phyloP scores from a whole-genome alignment of 352 stramenopile species.

The Phytophthora foliorum region DNA sequence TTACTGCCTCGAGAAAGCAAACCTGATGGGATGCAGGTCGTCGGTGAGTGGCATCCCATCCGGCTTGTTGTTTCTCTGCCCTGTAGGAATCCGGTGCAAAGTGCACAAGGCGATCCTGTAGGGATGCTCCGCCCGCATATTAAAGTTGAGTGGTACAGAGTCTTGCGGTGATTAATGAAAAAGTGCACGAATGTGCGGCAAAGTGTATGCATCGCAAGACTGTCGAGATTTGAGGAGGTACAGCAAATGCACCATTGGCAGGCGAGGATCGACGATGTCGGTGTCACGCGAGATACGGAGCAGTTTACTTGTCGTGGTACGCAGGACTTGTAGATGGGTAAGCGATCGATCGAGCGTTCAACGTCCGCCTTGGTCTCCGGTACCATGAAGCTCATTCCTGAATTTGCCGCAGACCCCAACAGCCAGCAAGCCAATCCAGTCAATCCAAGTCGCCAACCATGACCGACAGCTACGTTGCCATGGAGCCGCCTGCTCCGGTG shows the following conservation, averaged over 20 bases:
- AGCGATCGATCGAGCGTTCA: background rate
- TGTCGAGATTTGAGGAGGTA: constrained; percentile 32
- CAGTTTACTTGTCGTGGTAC: constrained; percentile 2
- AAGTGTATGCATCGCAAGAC: constrained; percentile 8
- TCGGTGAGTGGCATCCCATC: constrained; percentile 17
- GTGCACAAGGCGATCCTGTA: constrained; percentile 11
- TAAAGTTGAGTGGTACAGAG: background rate
- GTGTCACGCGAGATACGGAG: constrained; percentile 14
- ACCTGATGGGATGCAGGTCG: constrained; percentile 21
- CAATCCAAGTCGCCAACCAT: constrained; percentile 8
- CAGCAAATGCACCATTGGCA: constrained; percentile 9
- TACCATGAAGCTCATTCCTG: constrained; percentile 24
- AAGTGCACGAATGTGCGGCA: background rate
- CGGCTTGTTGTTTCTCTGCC: constrained; percentile 17
- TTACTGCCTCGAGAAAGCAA: constrained; percentile 11
- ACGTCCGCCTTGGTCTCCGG: background rate
- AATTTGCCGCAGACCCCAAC: constrained; percentile 23
- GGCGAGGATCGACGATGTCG: constrained; percentile 5
- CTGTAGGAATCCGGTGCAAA: constrained; percentile 24
- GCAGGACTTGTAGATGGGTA: constrained; percentile 13
- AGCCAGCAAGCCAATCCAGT: constrained; percentile 6
- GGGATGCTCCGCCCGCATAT: constrained; percentile 14
- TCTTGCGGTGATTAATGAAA: background rate
- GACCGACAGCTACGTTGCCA: constrained; percentile 33
- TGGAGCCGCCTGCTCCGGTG: constrained; percentile 30